Evolutionary conservation across 2,329 filamentous ascomycete species (phyloP).

Genomic region (Triangularia verruculosa): DNA sequence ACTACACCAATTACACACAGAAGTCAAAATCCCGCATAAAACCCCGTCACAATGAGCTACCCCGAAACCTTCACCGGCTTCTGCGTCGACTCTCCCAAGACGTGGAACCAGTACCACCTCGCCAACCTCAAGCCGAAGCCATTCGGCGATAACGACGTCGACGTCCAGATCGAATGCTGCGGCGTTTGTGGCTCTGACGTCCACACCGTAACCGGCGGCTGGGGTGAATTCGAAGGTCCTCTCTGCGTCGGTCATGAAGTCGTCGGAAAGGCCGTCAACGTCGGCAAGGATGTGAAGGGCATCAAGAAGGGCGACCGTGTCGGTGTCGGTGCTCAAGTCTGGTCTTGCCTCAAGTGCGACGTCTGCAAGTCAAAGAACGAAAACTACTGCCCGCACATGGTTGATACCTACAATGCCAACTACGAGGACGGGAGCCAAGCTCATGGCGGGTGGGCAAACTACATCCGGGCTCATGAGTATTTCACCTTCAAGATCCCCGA

Average conservation of each 20-base stretch:
- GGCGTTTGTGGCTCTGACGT: constrained; percentile 60
- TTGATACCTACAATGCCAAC: constrained; percentile 56
- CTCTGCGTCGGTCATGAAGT: constrained; percentile 56
- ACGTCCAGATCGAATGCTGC: constrained; percentile 68
- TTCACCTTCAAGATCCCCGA: constrained; percentile 61
- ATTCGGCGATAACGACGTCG: constrained; percentile 41
- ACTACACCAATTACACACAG: not conserved
- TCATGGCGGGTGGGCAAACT: constrained; percentile 61
- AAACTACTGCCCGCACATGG: constrained; percentile 47
- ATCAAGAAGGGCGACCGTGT: constrained; percentile 63
- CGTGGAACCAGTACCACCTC: constrained; percentile 42
- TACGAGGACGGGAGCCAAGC: constrained; percentile 58
- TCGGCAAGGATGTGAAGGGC: constrained; percentile 38
- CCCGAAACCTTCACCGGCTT: constrained; percentile 45
- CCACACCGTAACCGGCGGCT: constrained; percentile 57
- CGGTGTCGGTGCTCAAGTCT: constrained; percentile 60
- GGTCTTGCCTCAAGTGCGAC: constrained; percentile 52
- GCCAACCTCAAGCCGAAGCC: constrained; percentile 38
- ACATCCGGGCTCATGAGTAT: constrained; percentile 50
- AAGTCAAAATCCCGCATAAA: not conserved
- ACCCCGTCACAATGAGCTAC: constrained; percentile 38
- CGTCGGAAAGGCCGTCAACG: constrained; percentile 50
- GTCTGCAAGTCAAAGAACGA: constrained; percentile 48
- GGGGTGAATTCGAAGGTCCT: constrained; percentile 45
- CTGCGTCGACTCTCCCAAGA: constrained; percentile 41